These are phyloP conservation scores for Curvularia verruculosa DNA, from an alignment of 2,329 filamentous ascomycete species.

Conservation along the genomic window DNA sequence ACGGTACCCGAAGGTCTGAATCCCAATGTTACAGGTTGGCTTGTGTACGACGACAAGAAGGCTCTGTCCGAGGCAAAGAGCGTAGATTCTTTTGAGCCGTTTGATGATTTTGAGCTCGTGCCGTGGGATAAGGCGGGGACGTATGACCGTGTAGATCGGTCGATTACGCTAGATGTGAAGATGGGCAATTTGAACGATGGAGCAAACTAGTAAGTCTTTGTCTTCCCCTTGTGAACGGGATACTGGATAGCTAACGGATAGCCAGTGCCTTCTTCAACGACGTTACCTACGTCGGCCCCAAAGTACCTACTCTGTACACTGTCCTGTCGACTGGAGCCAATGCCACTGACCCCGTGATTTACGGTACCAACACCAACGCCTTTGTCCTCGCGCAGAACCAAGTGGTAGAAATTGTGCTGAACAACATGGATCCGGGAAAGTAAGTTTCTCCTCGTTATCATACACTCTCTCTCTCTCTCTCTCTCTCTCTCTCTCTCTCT, in stretches of 20 bases:
- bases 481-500: too few species aligned
- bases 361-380: slow-evolving; percentile 60
- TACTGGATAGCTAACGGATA: slow-evolving; percentile 4
- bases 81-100: slow-evolving; percentile 67
- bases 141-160: slow-evolving; percentile 66
- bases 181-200: slow-evolving; percentile 74
- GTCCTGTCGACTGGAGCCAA: slow-evolving; percentile 67
- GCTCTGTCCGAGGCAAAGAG: slow-evolving; percentile 57
- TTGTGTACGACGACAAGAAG: slow-evolving; percentile 60
- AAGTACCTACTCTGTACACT: slow-evolving; percentile 81
- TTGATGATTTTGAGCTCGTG: slow-evolving; percentile 75
- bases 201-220: slow-evolving; percentile 63
- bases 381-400: slow-evolving; percentile 70
- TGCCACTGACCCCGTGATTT: slow-evolving; percentile 50
- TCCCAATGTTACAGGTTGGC: slow-evolving; percentile 64
- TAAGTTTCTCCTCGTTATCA: slow-evolving; percentile 7
- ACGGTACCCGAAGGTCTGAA: slow-evolving; percentile 69
- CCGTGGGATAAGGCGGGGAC: slow-evolving; percentile 70
- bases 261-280: slow-evolving; percentile 66
- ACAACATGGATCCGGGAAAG: slow-evolving; percentile 73
- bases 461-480: slow-evolving; percentile 11
- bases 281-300: slow-evolving; percentile 74
- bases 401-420: slow-evolving; percentile 76
- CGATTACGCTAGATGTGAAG: slow-evolving; percentile 63
- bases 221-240: neutral